Evolutionary conservation across 495 filamentous ascomycete species (phyloP).

Genomic region (Hyaloscypha variabilis): DNA sequence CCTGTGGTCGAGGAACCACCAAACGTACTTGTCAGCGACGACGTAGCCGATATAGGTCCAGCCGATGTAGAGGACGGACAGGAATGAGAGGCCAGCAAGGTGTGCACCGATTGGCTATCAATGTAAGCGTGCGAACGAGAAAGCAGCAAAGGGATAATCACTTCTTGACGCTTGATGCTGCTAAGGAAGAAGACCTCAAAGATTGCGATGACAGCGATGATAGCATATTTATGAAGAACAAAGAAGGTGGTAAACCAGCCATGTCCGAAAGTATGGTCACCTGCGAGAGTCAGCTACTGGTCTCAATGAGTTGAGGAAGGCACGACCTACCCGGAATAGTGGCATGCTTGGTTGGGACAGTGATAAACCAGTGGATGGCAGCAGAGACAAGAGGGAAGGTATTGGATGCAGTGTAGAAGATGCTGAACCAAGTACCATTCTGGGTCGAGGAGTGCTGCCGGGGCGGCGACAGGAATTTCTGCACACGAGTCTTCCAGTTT

Average conservation of each 20-base stretch:
- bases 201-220: conserved; percentile 45
- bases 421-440: conserved; percentile 46
- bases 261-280: conserved; percentile 17
- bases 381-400: conserved; percentile 48
- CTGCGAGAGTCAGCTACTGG: not conserved
- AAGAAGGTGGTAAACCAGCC: conserved; percentile 36
- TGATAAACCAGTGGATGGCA: conserved; percentile 48
- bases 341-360: conserved; percentile 29
- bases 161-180: conserved; percentile 50
- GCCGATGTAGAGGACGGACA: conserved; percentile 44
- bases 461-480: conserved; percentile 42
- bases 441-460: conserved; percentile 35
- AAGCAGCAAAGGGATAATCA: conserved; percentile 28
- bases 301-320: not conserved
- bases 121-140: not conserved
- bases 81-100: conserved; percentile 37
- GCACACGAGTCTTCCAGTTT: conserved; percentile 27
- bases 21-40: conserved; percentile 46
- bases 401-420: conserved; percentile 50
- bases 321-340: conserved; percentile 18
- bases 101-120: conserved; percentile 30
- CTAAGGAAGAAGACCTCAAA: conserved; percentile 50
- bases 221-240: conserved; percentile 45
- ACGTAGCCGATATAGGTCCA: conserved; percentile 51
- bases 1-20: conserved; percentile 51